Percentiles rank a stretch among this genome's conserved stretches.
phyloP scores from a whole-genome alignment of 257 asterid genomes.

The Solanum chiquidenum region DNA sequence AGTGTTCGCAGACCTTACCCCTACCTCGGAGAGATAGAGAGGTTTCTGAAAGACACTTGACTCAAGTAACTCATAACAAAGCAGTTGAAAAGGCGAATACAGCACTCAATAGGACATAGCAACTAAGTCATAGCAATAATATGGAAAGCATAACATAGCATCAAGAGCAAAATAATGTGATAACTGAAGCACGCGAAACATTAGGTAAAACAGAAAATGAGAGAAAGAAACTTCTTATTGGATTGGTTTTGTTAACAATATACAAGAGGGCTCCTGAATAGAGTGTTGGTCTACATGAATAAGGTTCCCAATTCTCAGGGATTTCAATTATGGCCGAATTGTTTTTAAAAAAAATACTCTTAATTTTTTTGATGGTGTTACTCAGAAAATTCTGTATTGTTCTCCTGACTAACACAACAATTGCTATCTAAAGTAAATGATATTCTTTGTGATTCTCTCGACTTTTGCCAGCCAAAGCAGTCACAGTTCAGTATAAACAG shows the following conservation, averaged over 20 bases:
- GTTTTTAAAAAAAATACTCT: not conserved
- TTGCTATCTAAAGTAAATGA: not conserved
- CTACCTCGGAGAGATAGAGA: not conserved
- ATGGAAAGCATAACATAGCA: not conserved
- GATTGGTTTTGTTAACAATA: not conserved
- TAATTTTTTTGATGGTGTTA: not conserved
- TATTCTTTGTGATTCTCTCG: not conserved
- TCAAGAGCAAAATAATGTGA: not conserved
- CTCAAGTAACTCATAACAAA: not conserved
- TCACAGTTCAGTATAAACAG: not conserved
- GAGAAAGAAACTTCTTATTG: not conserved
- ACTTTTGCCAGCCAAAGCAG: not conserved
- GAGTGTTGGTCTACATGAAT: not conserved
- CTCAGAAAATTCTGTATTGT: not conserved
- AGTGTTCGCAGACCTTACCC: not conserved
- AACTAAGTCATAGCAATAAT: not conserved
- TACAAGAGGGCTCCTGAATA: not conserved
- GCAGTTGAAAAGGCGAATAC: not conserved
- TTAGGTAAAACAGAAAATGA: not conserved
- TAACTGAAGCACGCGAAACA: not conserved
- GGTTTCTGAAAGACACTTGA: not conserved
- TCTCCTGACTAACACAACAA: not conserved
- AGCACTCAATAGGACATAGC: not conserved
- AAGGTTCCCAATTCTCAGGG: not conserved
- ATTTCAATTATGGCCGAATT: not conserved